A percentile compares a stretch with the other conserved stretches of the same genome.
These are phyloP conservation scores for Penicillium silybi DNA, from an alignment of 495 filamentous ascomycete genomes.

Conservation along the genomic window DNA sequence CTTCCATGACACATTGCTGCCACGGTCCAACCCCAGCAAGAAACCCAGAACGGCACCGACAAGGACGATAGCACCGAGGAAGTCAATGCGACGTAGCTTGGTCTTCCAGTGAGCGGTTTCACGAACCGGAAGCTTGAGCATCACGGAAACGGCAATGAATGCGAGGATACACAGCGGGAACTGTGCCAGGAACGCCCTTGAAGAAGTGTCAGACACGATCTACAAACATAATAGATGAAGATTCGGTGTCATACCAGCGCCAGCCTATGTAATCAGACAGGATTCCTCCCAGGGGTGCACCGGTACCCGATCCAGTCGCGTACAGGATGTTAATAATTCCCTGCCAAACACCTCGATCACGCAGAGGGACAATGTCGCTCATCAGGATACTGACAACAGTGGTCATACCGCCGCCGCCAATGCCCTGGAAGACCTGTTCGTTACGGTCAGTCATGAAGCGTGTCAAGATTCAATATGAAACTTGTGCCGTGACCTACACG, in stretches of 20 bases:
- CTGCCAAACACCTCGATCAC: constrained; percentile 78
- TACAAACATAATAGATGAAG: not conserved
- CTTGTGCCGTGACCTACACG: constrained; percentile 31
- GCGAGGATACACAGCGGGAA: constrained; percentile 67
- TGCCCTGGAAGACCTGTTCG: constrained; percentile 55
- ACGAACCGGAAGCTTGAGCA: constrained; percentile 57
- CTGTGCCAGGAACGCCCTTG: constrained; percentile 68
- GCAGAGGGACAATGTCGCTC: constrained; percentile 70
- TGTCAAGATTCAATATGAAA: not conserved
- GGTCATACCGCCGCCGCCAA: constrained; percentile 85
- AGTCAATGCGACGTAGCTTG: constrained; percentile 74
- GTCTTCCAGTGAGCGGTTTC: constrained; percentile 55
- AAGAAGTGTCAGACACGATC: constrained; percentile 3
- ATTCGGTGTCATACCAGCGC: constrained; percentile 59
- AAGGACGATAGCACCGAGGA: constrained; percentile 67
- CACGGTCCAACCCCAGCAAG: constrained; percentile 72
- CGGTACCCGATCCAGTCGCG: constrained; percentile 63
- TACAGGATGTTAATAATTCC: constrained; percentile 80
- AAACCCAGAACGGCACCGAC: constrained; percentile 69
- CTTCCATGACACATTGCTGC: constrained; percentile 69
- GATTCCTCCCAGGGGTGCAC: constrained; percentile 69
- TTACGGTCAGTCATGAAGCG: not conserved
- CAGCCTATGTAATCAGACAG: constrained; percentile 75
- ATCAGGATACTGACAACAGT: constrained; percentile 74
- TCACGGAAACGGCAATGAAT: constrained; percentile 56